Percentiles rank a stretch among this genome's conserved stretches.
phyloP scores from a whole-genome alignment of 495 filamentous ascomycete genomes.

The Penicillium samsonianum region DNA sequence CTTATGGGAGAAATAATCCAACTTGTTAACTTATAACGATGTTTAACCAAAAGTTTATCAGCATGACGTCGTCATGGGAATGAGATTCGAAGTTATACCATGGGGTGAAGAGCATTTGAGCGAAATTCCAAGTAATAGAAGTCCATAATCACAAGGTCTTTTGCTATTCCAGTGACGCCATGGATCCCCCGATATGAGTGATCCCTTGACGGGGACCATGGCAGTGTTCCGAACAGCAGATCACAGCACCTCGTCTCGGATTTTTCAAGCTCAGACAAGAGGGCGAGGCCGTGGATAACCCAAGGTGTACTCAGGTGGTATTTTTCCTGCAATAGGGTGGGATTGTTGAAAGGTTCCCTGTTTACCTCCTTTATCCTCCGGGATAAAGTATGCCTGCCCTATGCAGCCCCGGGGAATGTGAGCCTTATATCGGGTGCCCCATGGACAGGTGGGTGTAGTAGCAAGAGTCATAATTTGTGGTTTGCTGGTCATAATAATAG shows the following conservation, averaged over 20 bases:
- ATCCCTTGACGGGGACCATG: slow-evolving; percentile 4
- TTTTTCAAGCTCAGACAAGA: neutral
- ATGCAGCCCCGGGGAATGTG: slow-evolving; percentile 9
- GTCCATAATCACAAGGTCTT: neutral
- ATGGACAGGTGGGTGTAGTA: neutral
- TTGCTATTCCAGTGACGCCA: neutral
- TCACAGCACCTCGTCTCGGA: neutral
- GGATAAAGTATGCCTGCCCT: slow-evolving; percentile 9
- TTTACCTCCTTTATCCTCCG: slow-evolving; percentile 7
- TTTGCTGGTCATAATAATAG: neutral
- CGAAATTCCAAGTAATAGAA: neutral
- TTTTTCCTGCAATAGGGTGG: neutral
- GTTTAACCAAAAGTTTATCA: slow-evolving; percentile 5
- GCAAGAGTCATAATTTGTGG: neutral
- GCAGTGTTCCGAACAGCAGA: slow-evolving; percentile 5
- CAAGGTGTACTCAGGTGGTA: slow-evolving; percentile 5
- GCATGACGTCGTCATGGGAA: slow-evolving; percentile 12
- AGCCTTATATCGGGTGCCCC: neutral
- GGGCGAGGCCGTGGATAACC: neutral
- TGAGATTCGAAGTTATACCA: neutral
- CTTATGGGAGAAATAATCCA: neutral
- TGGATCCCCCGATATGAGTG: neutral
- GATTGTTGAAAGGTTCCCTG: neutral
- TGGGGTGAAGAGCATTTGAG: neutral
- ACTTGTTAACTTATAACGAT: neutral